phyloP scores from a whole-genome alignment of 345 rosid species.

The Salix purpurea region DNA sequence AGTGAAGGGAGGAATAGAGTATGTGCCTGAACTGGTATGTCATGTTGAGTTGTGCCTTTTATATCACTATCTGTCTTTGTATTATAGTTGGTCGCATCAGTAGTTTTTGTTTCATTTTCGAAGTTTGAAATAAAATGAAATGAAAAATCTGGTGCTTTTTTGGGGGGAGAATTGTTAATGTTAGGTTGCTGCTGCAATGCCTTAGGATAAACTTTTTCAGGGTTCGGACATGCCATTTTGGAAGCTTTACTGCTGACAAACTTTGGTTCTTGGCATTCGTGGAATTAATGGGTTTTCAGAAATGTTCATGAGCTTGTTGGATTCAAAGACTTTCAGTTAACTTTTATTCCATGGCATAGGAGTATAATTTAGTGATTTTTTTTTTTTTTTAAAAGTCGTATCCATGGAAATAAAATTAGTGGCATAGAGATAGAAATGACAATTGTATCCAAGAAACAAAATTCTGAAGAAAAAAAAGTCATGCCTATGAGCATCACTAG shows the following conservation, averaged over 20 bases:
- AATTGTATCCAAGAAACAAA: background rate
- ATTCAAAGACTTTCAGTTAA: background rate
- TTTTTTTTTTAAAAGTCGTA: too few relatives aligned
- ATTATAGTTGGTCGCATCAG: background rate
- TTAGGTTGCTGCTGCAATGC: background rate
- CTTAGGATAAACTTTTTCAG: background rate
- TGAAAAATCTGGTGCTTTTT: background rate
- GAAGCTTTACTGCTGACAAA: background rate
- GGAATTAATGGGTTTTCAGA: background rate
- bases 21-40: conserved; percentile 32
- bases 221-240: background rate
- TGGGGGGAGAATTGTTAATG: background rate
- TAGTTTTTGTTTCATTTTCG: background rate
- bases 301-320: background rate
- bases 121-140: background rate
- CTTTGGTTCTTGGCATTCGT: background rate
- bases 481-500: background rate
- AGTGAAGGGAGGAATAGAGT: conserved; percentile 27
- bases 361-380: background rate
- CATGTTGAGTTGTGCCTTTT: background rate
- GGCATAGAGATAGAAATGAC: background rate
- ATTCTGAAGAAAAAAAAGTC: background rate
- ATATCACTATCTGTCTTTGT: background rate
- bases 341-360: background rate
- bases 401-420: background rate